Percentiles rank a stretch among this genome's conserved stretches.
These are phyloP conservation scores for Ceratocystis variospora DNA, from an alignment of 2,329 filamentous ascomycete species.

Conservation along the genomic window DNA sequence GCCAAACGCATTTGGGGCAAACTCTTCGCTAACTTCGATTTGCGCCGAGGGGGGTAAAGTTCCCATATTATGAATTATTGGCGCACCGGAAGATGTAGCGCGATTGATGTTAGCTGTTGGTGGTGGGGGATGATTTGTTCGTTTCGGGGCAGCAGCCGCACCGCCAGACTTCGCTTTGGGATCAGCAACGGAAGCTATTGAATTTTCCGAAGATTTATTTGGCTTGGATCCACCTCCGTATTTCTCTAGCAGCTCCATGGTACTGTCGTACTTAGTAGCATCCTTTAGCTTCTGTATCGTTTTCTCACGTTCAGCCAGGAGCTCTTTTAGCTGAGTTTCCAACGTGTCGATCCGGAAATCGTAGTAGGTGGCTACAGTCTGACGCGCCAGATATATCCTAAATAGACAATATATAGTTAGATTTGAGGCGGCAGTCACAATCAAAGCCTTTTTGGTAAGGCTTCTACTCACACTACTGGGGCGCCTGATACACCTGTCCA, in stretches of 20 bases:
- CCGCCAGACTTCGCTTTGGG: slow-evolving; percentile 2
- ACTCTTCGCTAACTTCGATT: slow-evolving; percentile 40
- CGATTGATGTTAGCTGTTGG: slow-evolving; percentile 49
- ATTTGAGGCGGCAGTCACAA: neutral
- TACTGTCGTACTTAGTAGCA: slow-evolving; percentile 92
- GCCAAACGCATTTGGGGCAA: slow-evolving; percentile 58
- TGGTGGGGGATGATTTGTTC: slow-evolving; percentile 32
- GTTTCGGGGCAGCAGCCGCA: slow-evolving; percentile 9
- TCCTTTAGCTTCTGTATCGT: slow-evolving; percentile 92
- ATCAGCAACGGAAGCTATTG: slow-evolving; percentile 24
- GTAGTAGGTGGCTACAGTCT: slow-evolving; percentile 54
- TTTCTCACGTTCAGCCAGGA: slow-evolving; percentile 64
- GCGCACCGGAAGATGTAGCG: slow-evolving; percentile 23
- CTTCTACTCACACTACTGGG: slow-evolving; percentile 52
- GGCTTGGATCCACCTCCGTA: slow-evolving; percentile 57
- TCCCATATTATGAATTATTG: slow-evolving; percentile 23
- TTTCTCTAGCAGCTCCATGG: slow-evolving; percentile 81
- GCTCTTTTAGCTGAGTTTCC: slow-evolving; percentile 54
- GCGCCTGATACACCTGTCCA: slow-evolving; percentile 66
- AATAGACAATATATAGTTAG: neutral
- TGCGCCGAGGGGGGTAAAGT: slow-evolving; percentile 25
- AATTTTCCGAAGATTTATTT: slow-evolving; percentile 24
- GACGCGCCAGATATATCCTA: slow-evolving; percentile 69
- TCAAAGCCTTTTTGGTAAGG: neutral
- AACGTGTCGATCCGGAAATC: slow-evolving; percentile 64